phyloP scores from a whole-genome alignment of 345 rosid species.

The Tarenaya hassleriana region DNA sequence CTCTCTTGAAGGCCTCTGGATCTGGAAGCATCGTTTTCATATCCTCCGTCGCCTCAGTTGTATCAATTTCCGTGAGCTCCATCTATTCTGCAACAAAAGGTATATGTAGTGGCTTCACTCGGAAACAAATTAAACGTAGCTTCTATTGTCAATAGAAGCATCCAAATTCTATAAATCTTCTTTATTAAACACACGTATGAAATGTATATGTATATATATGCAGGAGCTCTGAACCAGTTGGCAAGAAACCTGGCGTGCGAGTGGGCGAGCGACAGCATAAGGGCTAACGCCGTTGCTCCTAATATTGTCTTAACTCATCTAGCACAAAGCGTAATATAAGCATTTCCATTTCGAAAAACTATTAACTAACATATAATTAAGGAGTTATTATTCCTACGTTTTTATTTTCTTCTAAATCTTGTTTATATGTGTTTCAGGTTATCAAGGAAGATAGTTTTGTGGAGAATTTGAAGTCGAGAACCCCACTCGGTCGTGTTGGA shows the following conservation, averaged over 20 bases:
- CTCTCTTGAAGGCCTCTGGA: slow-evolving; percentile 42
- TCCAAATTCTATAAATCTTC: too few species aligned
- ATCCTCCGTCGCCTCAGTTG: slow-evolving; percentile 33
- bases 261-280: slow-evolving; percentile 63
- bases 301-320: slow-evolving; percentile 35
- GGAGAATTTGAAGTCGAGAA: slow-evolving; percentile 20
- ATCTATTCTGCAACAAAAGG: slow-evolving; percentile 38
- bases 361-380: too few species aligned
- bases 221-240: slow-evolving; percentile 51
- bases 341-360: background rate
- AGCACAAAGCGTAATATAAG: slow-evolving; percentile 19
- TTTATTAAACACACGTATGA: background rate
- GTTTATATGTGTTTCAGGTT: background rate
- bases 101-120: background rate
- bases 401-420: background rate
- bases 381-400: too few species aligned
- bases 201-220: slow-evolving; percentile 17
- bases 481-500: slow-evolving; percentile 43
- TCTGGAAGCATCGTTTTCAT: slow-evolving; percentile 42
- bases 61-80: slow-evolving; percentile 19
- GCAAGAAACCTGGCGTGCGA: slow-evolving; percentile 57
- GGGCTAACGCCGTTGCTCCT: slow-evolving; percentile 55
- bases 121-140: too few species aligned
- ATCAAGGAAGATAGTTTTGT: slow-evolving; percentile 4
- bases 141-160: too few species aligned